Percentiles rank a stretch among this genome's conserved stretches.
phyloP scores from a whole-genome alignment of 352 stramenopile genomes.

The Thalassiosira livingstoniorum region DNA sequence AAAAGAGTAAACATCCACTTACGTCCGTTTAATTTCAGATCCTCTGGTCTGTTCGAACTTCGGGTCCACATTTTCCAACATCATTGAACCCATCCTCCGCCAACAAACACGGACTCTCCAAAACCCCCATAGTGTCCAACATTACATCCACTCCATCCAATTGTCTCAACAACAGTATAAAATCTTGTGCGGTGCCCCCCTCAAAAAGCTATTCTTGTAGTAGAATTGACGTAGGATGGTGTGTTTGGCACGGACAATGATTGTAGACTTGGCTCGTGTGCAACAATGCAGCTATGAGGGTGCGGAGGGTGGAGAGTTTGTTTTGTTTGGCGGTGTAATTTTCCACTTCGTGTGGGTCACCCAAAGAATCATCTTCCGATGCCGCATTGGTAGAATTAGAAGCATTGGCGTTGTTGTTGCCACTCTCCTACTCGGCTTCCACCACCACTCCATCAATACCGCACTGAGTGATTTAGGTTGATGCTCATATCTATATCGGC shows the following conservation, averaged over 20 bases:
- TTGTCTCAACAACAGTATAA: slow-evolving; percentile 68
- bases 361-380: slow-evolving; percentile 34
- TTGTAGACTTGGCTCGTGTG: slow-evolving; percentile 81
- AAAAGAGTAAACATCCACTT: no score
- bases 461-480: slow-evolving; percentile 61
- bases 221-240: slow-evolving; percentile 78
- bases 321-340: slow-evolving; percentile 58
- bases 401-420: no score
- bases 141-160: slow-evolving; percentile 84
- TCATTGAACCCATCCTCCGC: slow-evolving; percentile 42
- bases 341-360: slow-evolving; percentile 40
- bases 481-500: slow-evolving; percentile 59
- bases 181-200: slow-evolving; percentile 57
- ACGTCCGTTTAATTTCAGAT: no score
- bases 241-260: slow-evolving; percentile 68
- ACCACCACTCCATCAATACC: slow-evolving; percentile 75
- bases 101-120: slow-evolving; percentile 64
- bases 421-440: slow-evolving; percentile 42
- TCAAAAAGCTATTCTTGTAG: slow-evolving; percentile 72
- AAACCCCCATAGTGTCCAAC: slow-evolving; percentile 78
- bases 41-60: no score
- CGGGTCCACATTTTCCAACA: no score
- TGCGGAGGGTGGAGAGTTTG: slow-evolving; percentile 79
- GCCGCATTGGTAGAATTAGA: no score
- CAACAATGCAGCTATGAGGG: slow-evolving; percentile 84